Base-by-base conservation (phyloP, 441 rosid species). In the Bocquillonia castaneifolia region DNA sequence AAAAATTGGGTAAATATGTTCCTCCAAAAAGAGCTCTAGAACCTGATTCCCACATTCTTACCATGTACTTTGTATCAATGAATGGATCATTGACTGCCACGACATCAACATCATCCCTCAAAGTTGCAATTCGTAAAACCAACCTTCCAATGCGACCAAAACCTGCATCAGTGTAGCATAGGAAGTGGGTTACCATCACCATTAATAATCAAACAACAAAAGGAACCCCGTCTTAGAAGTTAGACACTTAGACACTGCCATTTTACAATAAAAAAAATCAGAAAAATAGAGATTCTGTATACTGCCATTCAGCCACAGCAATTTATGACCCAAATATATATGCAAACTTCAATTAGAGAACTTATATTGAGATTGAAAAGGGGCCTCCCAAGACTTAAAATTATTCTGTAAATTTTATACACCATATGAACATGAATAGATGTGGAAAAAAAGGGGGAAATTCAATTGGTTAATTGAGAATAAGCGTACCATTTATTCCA, bases 101-200 rank as follows among this genome's bases (percentile, higher is more conserved):
- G 23, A 87, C 88, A 44, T 90, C 92, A 44, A 94, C 79, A 75
- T 94, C 96, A 81, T 92, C 98, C 81, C 99, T 92, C 36, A 73
- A 80, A 55, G 90, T 82, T 67, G 99, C 98, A 66, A 94, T 77
- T 39, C 99, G 85, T 66, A 92, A 81, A 67, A 94, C 97, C 83
- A 94, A 76, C 80, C 99, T 84, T 65, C 99, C 99, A 70, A 94
- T 94, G 28, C 99, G 91, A 75, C 99, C 99, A 86, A 92, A 94
- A 72, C 99, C 99, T 92, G 85, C 71, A 69, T 17, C 52, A 74
- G 13, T 44, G 3, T 6, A 56, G 37, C 40, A 64, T 47, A n/a
- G 44, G 72, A 36, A 45, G 29, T 18, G 62, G 15, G 17, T 53
- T 36, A 29, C 22, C 26, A n/a, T 36, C 50, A 53, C 26, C 44